Evolutionary conservation across 352 stramenopile genomes (phyloP), one percentile per base, ranked within the genome.

Genomic region (Phytophthora cajani): DNA sequence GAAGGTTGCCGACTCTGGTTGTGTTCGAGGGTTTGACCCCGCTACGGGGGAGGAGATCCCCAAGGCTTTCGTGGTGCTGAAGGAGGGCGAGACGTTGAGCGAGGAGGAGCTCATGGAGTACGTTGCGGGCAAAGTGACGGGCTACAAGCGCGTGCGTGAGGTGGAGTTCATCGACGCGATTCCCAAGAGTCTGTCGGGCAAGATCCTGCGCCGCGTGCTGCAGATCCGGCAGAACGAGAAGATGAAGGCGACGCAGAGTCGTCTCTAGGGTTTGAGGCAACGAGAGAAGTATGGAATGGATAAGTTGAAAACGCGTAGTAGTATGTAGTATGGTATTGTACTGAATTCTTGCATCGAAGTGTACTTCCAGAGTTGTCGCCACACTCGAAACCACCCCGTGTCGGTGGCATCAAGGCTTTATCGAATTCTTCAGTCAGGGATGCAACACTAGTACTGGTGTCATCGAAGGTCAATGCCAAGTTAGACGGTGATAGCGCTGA

Each of bases 61-160:
- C 19, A 90, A 95, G 70, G 95, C 94, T 7, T 99, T 96, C 66
- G 83, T 98, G 25, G 92, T 98, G 12, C 65, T 95, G 2, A 94
- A 84, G 40, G 72, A 69, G 33, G 78, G 60, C 4, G 58, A 79
- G 16, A 66, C 71, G 1, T 51, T 90, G 40, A 88, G 72, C 2
- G 83, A 93, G 46, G 67, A 93, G 10, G 82, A 91, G 25, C 77
- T 97, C 23, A 88, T 93, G 69, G 75, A 89, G 16, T 98, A 84
- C 63, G 91, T 98, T 1, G 89, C 90, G 30, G 79, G 82, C 23
- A 76, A 84, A 46, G 91, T 98, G 14, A 85, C 90, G 44, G 56
- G 71, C 32, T 92, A 96, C 80, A 98, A 98, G 73, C 80, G 91
- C 21, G 75, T 98, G n/a, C 79, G 88, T 56, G 85, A 90, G 40